These are phyloP conservation scores for Solanum paucissectum DNA, from an alignment of 257 asterid species.

Conservation along the genomic window DNA sequence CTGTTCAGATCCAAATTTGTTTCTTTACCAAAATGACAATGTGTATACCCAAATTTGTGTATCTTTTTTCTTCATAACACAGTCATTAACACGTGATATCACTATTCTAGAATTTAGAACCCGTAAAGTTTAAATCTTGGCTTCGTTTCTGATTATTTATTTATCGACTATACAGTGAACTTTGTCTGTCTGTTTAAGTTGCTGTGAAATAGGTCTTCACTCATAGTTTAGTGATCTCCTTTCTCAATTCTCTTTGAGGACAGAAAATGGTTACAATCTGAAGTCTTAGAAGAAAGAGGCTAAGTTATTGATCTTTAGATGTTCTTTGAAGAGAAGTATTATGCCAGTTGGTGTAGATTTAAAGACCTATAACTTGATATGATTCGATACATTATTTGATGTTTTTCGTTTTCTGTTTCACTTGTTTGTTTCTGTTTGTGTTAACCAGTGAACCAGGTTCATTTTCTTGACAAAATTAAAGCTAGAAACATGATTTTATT, in stretches of 20 bases:
- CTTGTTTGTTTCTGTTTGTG: not conserved
- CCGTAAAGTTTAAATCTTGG: not conserved
- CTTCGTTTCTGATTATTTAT: not conserved
- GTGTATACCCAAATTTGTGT: not conserved
- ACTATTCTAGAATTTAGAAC: not conserved
- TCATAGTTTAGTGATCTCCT: not conserved
- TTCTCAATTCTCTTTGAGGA: not conserved
- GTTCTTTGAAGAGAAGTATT: not conserved
- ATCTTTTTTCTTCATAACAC: not conserved
- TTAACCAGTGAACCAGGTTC: not conserved
- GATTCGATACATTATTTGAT: not conserved
- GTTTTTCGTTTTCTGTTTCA: not conserved
- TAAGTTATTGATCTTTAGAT: not conserved
- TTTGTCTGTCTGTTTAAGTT: not conserved
- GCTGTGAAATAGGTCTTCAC: too few relatives aligned
- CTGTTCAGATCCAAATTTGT: not conserved
- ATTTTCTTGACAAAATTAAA: not conserved
- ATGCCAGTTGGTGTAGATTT: not conserved
- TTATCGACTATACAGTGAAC: not conserved
- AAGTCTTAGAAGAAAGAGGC: not conserved
- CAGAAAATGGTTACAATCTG: not conserved
- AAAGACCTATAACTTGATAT: not conserved
- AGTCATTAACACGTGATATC: not conserved
- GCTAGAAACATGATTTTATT: not conserved
- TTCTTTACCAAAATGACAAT: not conserved